These are phyloP conservation scores for Pyrenochaeta sp. DNA, from an alignment of 2,329 filamentous ascomycete genomes.

Conservation along the genomic window DNA sequence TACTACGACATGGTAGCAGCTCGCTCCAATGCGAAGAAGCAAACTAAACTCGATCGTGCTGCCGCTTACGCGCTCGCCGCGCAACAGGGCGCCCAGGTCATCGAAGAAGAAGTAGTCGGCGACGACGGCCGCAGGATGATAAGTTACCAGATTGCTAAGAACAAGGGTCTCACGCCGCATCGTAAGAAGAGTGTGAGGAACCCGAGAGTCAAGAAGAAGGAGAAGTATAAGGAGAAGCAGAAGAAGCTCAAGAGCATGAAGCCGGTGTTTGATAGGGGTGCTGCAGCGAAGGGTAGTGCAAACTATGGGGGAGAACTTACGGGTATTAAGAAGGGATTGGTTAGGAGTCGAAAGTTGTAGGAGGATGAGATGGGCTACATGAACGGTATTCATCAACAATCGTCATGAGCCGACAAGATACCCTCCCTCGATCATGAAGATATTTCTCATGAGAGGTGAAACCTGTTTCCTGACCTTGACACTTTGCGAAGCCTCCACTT, in stretches of 20 bases:
- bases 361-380: not conserved
- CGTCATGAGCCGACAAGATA: not conserved
- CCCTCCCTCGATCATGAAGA: not conserved
- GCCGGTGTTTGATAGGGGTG: conserved; percentile 76
- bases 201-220: conserved; percentile 96
- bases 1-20: conserved; percentile 92
- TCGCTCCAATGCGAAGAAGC: conserved; percentile 71
- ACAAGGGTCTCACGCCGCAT: conserved; percentile 90
- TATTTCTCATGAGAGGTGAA: not conserved
- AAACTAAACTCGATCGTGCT: conserved; percentile 74
- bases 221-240: conserved; percentile 95
- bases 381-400: not conserved
- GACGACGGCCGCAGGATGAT: conserved; percentile 91
- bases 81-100: conserved; percentile 66
- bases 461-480: not conserved
- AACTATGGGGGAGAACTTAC: conserved; percentile 87
- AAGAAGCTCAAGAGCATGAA: conserved; percentile 94
- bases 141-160: conserved; percentile 94
- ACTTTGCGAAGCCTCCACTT: not conserved
- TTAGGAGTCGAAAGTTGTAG: conserved; percentile 92
- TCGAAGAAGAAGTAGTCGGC: conserved; percentile 74
- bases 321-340: conserved; percentile 91
- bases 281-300: conserved; percentile 71
- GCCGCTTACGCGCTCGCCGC: conserved; percentile 64
- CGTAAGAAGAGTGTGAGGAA: conserved; percentile 95